Evolutionary conservation across 2,329 filamentous ascomycete genomes (phyloP).

Genomic region (Shiraia bambusicola): DNA sequence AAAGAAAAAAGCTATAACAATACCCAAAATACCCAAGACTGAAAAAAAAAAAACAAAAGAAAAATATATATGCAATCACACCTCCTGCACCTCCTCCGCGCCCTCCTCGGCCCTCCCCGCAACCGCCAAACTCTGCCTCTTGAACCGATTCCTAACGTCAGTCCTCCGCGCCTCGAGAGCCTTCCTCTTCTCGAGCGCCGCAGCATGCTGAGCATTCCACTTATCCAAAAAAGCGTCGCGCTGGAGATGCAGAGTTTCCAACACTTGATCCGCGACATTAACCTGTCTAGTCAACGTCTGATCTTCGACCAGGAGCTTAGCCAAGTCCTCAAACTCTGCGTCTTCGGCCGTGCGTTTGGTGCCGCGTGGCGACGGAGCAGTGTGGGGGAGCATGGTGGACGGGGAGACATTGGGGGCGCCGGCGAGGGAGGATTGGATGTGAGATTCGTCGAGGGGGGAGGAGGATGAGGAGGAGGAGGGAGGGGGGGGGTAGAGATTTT

Average conservation of each 20-base stretch:
- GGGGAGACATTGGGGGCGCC: not conserved
- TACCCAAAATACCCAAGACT: too few species aligned
- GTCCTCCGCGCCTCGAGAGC: slow-evolving; percentile 1
- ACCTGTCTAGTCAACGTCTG: slow-evolving; percentile 9
- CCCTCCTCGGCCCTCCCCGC: not conserved
- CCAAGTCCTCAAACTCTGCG: slow-evolving; percentile 8
- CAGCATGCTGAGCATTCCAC: slow-evolving; percentile 2
- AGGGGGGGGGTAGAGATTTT: not conserved
- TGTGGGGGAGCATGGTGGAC: not conserved
- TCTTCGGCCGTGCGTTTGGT: slow-evolving; percentile 14
- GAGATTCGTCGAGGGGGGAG: not conserved
- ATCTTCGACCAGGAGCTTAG: slow-evolving; percentile 5
- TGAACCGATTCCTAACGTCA: slow-evolving; percentile 9
- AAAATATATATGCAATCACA: too few species aligned
- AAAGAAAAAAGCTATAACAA: too few species aligned
- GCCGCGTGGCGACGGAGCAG: not conserved
- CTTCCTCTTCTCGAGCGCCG: slow-evolving; percentile 1
- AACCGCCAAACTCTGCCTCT: slow-evolving; percentile 7
- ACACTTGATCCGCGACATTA: slow-evolving; percentile 6
- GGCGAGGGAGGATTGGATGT: not conserved
- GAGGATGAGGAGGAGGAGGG: not conserved
- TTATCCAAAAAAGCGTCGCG: slow-evolving; percentile 5
- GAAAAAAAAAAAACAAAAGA: too few species aligned
- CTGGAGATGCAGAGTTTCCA: slow-evolving; percentile 6
- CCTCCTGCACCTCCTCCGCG: not conserved